These are phyloP conservation scores for Hericium rajendrae DNA, from an alignment of 768 basidiomycete genomes.

Conservation along the genomic window DNA sequence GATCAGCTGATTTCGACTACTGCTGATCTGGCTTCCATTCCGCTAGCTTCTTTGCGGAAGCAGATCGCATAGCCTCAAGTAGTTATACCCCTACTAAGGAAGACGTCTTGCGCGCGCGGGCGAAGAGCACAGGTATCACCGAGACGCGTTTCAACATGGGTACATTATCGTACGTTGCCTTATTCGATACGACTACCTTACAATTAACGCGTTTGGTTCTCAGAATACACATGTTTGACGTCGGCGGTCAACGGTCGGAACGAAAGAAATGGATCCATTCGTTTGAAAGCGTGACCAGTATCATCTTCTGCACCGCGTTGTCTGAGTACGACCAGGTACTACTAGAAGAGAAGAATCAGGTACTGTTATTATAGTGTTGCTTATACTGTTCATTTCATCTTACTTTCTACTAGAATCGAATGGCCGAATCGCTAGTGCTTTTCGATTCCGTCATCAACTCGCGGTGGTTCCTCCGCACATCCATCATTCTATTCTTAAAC, in stretches of 20 bases:
- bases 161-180: conserved; percentile 25
- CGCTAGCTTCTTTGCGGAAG: conserved; percentile 74
- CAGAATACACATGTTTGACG: conserved; percentile 67
- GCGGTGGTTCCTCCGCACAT: conserved; percentile 60
- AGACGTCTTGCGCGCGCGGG: conserved; percentile 82
- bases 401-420: conserved; percentile 45
- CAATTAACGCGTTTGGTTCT: no score
- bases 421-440: conserved; percentile 63
- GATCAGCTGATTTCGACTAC: not conserved
- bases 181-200: not conserved
- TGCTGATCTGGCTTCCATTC: not conserved
- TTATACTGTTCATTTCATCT: not conserved
- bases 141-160: conserved; percentile 80
- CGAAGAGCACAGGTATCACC: conserved; percentile 83
- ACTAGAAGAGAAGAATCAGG: conserved; percentile 59
- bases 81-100: conserved; percentile 81
- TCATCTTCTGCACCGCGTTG: conserved; percentile 70
- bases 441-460: conserved; percentile 78
- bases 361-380: conserved; percentile 18
- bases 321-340: conserved; percentile 70
- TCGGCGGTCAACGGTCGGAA: conserved; percentile 57
- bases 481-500: conserved; percentile 60
- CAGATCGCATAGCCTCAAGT: conserved; percentile 69
- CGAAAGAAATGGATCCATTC: conserved; percentile 57
- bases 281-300: conserved; percentile 72